phyloP scores from a whole-genome alignment of 331 rosid genomes.

The Quercus phellos region DNA sequence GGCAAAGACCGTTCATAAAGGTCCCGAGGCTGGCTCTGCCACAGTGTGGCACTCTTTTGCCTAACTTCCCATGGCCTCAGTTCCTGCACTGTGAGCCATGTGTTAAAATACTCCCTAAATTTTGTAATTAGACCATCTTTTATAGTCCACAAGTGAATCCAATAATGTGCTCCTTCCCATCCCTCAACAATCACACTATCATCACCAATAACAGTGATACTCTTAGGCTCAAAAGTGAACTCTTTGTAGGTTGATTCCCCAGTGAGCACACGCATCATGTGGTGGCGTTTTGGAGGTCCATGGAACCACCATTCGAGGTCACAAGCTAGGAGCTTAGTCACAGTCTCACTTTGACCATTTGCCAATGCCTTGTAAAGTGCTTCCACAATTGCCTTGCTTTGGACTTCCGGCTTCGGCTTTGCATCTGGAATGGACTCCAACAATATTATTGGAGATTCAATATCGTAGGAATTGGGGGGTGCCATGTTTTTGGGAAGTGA shows the following conservation, averaged over 20 bases:
- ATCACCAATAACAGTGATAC: slow-evolving; percentile 45
- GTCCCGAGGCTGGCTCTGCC: slow-evolving; percentile 90
- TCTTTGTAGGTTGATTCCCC: slow-evolving; percentile 45
- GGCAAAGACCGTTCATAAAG: slow-evolving; percentile 63
- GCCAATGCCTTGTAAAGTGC: slow-evolving; percentile 63
- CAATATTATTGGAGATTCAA: background rate
- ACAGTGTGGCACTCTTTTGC: slow-evolving; percentile 40
- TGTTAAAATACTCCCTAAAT: slow-evolving; percentile 84
- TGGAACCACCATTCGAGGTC: slow-evolving; percentile 98
- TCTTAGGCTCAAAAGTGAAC: slow-evolving; percentile 72
- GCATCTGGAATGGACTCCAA: background rate
- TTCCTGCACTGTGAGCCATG: slow-evolving; percentile 86
- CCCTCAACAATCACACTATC: slow-evolving; percentile 63
- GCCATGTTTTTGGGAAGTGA: slow-evolving; percentile 2
- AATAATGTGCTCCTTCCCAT: slow-evolving; percentile 81
- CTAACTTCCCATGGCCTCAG: slow-evolving; percentile 50
- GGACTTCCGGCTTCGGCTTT: slow-evolving; percentile 9
- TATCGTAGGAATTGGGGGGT: background rate
- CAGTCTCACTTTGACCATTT: slow-evolving; percentile 29
- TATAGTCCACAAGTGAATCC: slow-evolving; percentile 89
- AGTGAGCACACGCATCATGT: slow-evolving; percentile 88
- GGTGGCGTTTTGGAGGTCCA: slow-evolving; percentile 83
- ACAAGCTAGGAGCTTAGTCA: slow-evolving; percentile 46
- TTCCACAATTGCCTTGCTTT: slow-evolving; percentile 47
- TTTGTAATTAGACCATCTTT: slow-evolving; percentile 61